Evolutionary conservation across 768 basidiomycete genomes (phyloP).

Genomic region (Tricholoma bakamatsutake): DNA sequence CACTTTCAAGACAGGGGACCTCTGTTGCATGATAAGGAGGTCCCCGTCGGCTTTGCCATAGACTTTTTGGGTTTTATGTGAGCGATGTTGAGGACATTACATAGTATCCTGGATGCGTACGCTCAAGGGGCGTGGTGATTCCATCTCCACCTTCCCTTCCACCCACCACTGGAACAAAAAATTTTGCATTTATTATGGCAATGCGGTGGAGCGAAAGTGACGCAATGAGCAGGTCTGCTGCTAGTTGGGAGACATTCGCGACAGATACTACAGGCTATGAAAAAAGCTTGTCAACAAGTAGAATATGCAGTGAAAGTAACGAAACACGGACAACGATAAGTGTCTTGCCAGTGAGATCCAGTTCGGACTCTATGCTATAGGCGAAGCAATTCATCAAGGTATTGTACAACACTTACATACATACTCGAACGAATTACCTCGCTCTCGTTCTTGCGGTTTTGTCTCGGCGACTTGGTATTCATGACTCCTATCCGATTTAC

Average conservation of each 20-base stretch:
- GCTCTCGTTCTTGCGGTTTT: too few relatives aligned
- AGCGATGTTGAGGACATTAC: neutral
- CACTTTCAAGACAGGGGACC: constrained; percentile 77
- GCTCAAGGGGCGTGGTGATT: constrained; percentile 70
- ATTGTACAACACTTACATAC: neutral
- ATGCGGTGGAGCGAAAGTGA: constrained; percentile 55
- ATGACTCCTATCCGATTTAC: too few relatives aligned
- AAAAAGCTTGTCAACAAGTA: constrained; percentile 8
- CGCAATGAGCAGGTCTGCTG: constrained; percentile 67
- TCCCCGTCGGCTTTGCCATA: constrained; percentile 48
- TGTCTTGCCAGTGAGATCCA: constrained; percentile 29
- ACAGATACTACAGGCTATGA: constrained; percentile 67
- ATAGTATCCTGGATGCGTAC: constrained; percentile 35
- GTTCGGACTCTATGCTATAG: constrained; percentile 15
- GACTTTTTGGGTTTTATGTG: constrained; percentile 36
- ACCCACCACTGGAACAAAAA: constrained; percentile 68
- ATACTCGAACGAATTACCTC: too few relatives aligned
- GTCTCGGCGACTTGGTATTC: too few relatives aligned
- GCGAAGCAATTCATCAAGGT: constrained; percentile 25
- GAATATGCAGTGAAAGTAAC: neutral
- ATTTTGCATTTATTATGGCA: constrained; percentile 57
- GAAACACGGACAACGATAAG: constrained; percentile 37
- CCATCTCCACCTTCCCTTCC: constrained; percentile 61
- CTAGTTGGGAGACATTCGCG: constrained; percentile 78
- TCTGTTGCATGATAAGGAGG: constrained; percentile 67